Evolutionary conservation across 371 early-diverging fungal genomes (phyloP).

Genomic region (Capillidium rhysosporum): DNA sequence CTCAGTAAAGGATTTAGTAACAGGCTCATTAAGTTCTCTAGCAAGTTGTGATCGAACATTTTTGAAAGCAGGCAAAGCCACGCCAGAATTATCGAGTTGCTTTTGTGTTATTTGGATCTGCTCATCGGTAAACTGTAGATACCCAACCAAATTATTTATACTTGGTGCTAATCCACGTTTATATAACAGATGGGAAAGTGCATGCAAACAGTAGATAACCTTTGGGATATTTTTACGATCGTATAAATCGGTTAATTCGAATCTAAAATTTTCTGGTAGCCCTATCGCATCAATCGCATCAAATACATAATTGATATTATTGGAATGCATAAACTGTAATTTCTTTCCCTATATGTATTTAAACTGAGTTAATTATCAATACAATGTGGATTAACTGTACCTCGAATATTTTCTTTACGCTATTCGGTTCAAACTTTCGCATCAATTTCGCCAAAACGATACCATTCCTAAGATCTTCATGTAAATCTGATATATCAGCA

Average conservation of each 20-base stretch:
- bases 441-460: slow-evolving; percentile 87
- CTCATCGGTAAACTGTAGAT: slow-evolving; percentile 79
- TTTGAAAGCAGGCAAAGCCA: slow-evolving; percentile 63
- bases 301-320: slow-evolving; percentile 96
- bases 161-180: slow-evolving; percentile 66
- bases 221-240: slow-evolving; percentile 99
- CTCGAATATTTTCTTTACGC: slow-evolving; percentile 74
- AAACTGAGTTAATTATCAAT: neutral
- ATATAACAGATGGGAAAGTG: slow-evolving; percentile 84
- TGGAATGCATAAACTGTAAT: slow-evolving; percentile 92
- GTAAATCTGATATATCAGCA: slow-evolving; percentile 51
- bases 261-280: slow-evolving; percentile 88
- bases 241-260: slow-evolving; percentile 97
- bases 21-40: slow-evolving; percentile 32
- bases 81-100: slow-evolving; percentile 57
- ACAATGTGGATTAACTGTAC: slow-evolving; percentile 13
- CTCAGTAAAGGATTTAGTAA: slow-evolving; percentile 1
- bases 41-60: slow-evolving; percentile 48
- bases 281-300: slow-evolving; percentile 57
- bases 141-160: slow-evolving; percentile 82
- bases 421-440: slow-evolving; percentile 57
- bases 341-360: slow-evolving; percentile 32
- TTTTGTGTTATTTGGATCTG: slow-evolving; percentile 65
- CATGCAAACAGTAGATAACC: slow-evolving; percentile 99
- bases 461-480: slow-evolving; percentile 88